These are phyloP conservation scores for Apophysomyces ossiformis DNA, from an alignment of 371 early-diverging fungal species.

Conservation along the genomic window DNA sequence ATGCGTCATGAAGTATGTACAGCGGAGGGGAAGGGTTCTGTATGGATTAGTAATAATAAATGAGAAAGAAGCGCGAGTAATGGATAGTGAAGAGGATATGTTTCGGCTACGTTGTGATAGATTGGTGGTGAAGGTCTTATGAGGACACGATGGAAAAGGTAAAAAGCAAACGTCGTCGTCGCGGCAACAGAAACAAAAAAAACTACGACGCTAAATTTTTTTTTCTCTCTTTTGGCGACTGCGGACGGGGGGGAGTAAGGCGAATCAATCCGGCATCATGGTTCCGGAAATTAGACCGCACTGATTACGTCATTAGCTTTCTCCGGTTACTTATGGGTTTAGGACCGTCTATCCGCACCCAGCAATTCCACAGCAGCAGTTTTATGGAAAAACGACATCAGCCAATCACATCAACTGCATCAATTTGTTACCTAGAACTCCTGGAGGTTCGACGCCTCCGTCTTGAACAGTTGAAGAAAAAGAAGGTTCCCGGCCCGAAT, in stretches of 20 bases:
- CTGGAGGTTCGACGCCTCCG: too few relatives aligned
- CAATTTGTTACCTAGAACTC: too few relatives aligned
- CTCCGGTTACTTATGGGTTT: too few relatives aligned
- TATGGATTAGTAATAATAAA: neutral
- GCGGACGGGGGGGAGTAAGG: neutral
- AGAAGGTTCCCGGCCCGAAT: too few relatives aligned
- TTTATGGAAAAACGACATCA: too few relatives aligned
- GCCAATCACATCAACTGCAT: too few relatives aligned
- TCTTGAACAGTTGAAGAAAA: too few relatives aligned
- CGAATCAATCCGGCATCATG: too few relatives aligned
- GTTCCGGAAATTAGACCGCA: too few relatives aligned
- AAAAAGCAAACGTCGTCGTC: conserved; percentile 2
- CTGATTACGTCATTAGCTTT: too few relatives aligned
- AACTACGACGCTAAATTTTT: neutral
- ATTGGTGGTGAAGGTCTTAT: conserved; percentile 4
- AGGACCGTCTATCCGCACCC: too few relatives aligned
- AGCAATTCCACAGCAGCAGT: too few relatives aligned
- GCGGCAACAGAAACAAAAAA: conserved; percentile 4
- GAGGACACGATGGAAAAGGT: conserved; percentile 5
- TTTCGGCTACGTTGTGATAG: conserved; percentile 2
- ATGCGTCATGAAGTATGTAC: conserved; percentile 11
- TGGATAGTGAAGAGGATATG: neutral
- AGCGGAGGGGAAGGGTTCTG: neutral
- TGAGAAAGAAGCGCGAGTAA: neutral
- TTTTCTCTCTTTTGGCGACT: conserved; percentile 1